Evolutionary conservation across 1,284 basidiomycete species (phyloP).

Genomic region (Apiotrichum laibachii): DNA sequence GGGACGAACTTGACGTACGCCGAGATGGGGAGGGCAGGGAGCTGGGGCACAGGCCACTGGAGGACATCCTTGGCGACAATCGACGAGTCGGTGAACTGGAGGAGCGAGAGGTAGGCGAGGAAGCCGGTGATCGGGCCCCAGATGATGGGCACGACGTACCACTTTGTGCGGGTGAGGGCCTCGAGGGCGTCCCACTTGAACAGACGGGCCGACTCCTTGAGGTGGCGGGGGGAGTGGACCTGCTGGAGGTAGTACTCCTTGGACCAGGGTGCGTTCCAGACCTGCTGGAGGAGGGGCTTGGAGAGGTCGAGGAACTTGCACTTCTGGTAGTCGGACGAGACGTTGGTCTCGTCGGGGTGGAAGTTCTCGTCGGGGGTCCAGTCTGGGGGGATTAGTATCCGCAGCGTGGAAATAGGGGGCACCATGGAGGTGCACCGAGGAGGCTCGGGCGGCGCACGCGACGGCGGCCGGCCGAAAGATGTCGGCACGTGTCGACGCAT

Average conservation of each 20-base stretch:
- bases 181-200: slow-evolving; percentile 73
- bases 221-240: slow-evolving; percentile 92
- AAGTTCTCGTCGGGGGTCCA: slow-evolving; percentile 86
- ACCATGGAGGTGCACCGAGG: too few relatives aligned
- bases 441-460: too few relatives aligned
- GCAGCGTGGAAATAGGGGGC: too few relatives aligned
- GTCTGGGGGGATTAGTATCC: slow-evolving; percentile 55
- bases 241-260: slow-evolving; percentile 96
- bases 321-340: slow-evolving; percentile 72
- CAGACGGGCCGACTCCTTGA: slow-evolving; percentile 79
- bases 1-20: slow-evolving; percentile 54
- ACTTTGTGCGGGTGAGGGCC: slow-evolving; percentile 80
- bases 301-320: slow-evolving; percentile 90
- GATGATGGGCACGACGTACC: slow-evolving; percentile 90
- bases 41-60: slow-evolving; percentile 29
- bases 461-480: too few relatives aligned
- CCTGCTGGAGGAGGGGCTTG: slow-evolving; percentile 62
- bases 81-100: slow-evolving; percentile 67
- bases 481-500: too few relatives aligned
- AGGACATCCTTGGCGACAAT: slow-evolving; percentile 38
- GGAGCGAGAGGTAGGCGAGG: slow-evolving; percentile 72
- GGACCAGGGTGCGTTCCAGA: slow-evolving; percentile 53
- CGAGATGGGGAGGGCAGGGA: slow-evolving; percentile 30
- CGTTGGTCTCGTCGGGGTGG: slow-evolving; percentile 81
- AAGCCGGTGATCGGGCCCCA: slow-evolving; percentile 87